Evolutionary conservation across 2,329 filamentous ascomycete species (phyloP).

Genomic region (Aspergillus quadricinctus): DNA sequence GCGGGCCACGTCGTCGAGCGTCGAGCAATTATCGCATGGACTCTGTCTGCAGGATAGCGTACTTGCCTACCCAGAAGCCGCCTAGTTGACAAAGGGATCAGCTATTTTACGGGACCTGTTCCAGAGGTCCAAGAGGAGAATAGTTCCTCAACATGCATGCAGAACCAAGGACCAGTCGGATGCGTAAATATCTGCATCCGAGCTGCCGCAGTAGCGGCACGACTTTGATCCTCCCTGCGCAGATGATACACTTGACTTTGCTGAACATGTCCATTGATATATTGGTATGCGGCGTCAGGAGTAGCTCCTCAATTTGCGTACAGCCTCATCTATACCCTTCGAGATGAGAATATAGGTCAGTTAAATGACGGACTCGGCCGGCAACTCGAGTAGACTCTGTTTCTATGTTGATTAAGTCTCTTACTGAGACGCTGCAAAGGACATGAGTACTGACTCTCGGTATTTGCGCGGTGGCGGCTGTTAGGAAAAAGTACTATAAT

Average conservation of each 20-base stretch:
- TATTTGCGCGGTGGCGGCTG: not conserved
- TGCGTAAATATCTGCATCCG: not conserved
- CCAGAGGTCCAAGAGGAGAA: not conserved
- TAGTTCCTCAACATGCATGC: not conserved
- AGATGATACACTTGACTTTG: not conserved
- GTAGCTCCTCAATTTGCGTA: too few relatives aligned
- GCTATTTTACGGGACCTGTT: too few relatives aligned
- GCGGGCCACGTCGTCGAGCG: constrained; percentile 58
- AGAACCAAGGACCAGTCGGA: not conserved
- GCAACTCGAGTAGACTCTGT: not conserved
- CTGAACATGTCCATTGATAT: not conserved
- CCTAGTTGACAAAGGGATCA: constrained; percentile 27
- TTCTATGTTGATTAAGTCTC: not conserved
- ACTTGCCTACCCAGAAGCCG: constrained; percentile 60
- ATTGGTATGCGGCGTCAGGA: not conserved
- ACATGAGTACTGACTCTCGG: not conserved
- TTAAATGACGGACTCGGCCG: too few relatives aligned
- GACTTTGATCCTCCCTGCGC: not conserved
- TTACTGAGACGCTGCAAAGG: not conserved
- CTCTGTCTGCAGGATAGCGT: constrained; percentile 57
- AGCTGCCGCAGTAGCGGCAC: not conserved
- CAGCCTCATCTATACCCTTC: not conserved
- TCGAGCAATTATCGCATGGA: constrained; percentile 57
- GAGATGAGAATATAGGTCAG: too few relatives aligned
- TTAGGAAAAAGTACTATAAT: too few relatives aligned